Base-by-base conservation (phyloP, 148 eudicot species). In the Dianthus caryophyllus region DNA sequence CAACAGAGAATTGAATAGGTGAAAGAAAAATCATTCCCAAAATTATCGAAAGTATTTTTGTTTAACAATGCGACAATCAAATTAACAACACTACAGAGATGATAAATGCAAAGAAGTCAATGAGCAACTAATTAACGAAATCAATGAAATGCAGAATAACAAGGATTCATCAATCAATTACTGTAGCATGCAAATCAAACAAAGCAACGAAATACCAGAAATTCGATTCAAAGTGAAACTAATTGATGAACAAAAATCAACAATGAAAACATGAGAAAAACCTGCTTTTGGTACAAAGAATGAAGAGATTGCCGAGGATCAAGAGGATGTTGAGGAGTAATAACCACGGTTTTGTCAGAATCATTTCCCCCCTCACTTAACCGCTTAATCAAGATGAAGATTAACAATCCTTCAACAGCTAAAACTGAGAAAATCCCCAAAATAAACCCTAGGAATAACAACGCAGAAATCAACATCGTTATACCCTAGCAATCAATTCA, bases 201-300 rank as follows among this genome's bases (percentile, higher is more conserved):
- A 13, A 52, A 20, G 5, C 17, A 6, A n/a, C 14, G 10, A 0
- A 26, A 25, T 33, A 33, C 39, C 39, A 3, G 8, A 33, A 2
- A 2, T 33, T 33, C 39, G 8, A 2, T 33, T 33, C 39, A 8
- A n/a, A n/a, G n/a, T n/a, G n/a, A n/a, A n/a, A n/a, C n/a, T n/a
- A n/a, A n/a, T n/a, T n/a, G n/a, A n/a, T n/a, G n/a, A n/a, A n/a
- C n/a, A n/a, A n/a, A n/a, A n/a, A n/a, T n/a, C n/a, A n/a, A n/a
- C n/a, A n/a, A n/a, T n/a, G n/a, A n/a, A n/a, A n/a, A n/a, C n/a
- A n/a, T n/a, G n/a, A n/a, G n/a, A 33, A 15, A 64, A 9, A 75
- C 78, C 78, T 75, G 78, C 15, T 75, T 75, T 7, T 69, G 69
- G 33, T 43, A 75, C 9, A 65, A 10, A 47, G 77, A 74, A 63